Percentiles rank a stretch among this genome's conserved stretches.
Conservation (phyloP, 2,329 filamentous ascomycete species). For the Fusarium cyanostomum region DNA sequence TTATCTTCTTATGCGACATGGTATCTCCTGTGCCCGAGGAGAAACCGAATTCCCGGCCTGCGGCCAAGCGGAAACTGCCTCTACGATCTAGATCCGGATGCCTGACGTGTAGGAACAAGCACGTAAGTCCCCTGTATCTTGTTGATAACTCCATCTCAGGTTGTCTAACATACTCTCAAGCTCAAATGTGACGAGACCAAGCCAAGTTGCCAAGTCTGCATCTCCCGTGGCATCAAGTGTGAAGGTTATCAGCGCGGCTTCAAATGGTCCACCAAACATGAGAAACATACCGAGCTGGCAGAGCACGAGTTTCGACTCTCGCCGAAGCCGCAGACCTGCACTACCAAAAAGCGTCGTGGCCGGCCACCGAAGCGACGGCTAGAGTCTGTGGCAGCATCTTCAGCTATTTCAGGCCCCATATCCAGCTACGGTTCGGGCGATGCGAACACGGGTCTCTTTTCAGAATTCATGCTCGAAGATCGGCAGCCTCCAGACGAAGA, state of each 20-base stretch:
- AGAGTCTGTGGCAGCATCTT: not conserved
- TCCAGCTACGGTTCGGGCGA: not conserved
- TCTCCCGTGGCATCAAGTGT: slow-evolving; percentile 35
- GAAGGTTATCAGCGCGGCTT: slow-evolving; percentile 34
- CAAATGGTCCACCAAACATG: slow-evolving; percentile 38
- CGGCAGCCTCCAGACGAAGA: not conserved
- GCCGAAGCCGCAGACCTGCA: not conserved
- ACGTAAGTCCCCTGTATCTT: slow-evolving; percentile 6
- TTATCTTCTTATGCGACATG: not conserved
- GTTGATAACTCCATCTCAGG: too few relatives aligned
- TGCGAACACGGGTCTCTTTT: slow-evolving; percentile 12
- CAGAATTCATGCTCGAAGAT: slow-evolving; percentile 16
- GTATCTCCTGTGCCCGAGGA: not conserved
- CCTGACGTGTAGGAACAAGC: slow-evolving; percentile 30
- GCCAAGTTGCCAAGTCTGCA: slow-evolving; percentile 35
- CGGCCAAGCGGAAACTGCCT: slow-evolving; percentile 17
- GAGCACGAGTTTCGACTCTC: slow-evolving; percentile 16
- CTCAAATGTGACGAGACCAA: slow-evolving; percentile 42
- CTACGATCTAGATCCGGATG: slow-evolving; percentile 27
- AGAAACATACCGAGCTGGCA: slow-evolving; percentile 18
- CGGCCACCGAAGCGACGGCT: slow-evolving; percentile 16
- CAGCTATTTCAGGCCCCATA: not conserved
- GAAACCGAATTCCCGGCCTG: not conserved
- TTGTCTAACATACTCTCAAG: slow-evolving; percentile 15
- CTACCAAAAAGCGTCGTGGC: slow-evolving; percentile 17